Evolutionary conservation across 768 basidiomycete genomes (phyloP), one percentile per base, ranked within the genome.

Genomic region (Russula earlei): DNA sequence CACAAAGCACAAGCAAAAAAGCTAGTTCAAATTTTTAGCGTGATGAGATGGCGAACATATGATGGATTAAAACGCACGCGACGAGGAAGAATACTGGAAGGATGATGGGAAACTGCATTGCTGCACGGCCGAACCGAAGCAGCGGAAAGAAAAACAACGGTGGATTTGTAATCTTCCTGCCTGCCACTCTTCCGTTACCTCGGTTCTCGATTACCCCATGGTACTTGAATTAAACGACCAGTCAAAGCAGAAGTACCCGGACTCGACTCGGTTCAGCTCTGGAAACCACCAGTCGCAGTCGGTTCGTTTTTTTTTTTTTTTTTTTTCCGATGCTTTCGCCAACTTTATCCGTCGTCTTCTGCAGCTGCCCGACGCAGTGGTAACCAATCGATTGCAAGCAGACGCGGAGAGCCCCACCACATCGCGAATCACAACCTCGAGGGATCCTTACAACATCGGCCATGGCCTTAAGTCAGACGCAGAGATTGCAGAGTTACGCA

Each of bases 361-460:
- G 40, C 38, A 64, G 62, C 25, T 49, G 46, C 57, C 62, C 57
- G 52, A 52, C 22, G 44, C 25, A 38, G 51, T 38, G 49, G 62
- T 55, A 42, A 49, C 58, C 10, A 55, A 63, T 54, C 57, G 34
- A 50, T 36, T 38, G 24, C 14, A 64, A 70, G 25, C 77, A 11
- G 68, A 73, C 54, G 31, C 79, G 25, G 82, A 82, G 65, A 70
- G 68, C 63, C 47, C n/a, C n/a, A n/a, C n/a, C n/a, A n/a, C n/a
- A n/a, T n/a, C 22, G 67, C 68, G 11, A 65, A 65, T 53, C 64
- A 70, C 51, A 40, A 70, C 49, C 66, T 70, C 22, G 4, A 51
- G 33, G 22, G 88, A 91, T 70, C 88, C 89, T 3, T 91, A 76
- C 70, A 78, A 73, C 59, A 74, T 91, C 63, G 77, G 78, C 52